These are phyloP conservation scores for Solanum appendiculatum DNA, from an alignment of 257 asterid species.

Conservation along the genomic window DNA sequence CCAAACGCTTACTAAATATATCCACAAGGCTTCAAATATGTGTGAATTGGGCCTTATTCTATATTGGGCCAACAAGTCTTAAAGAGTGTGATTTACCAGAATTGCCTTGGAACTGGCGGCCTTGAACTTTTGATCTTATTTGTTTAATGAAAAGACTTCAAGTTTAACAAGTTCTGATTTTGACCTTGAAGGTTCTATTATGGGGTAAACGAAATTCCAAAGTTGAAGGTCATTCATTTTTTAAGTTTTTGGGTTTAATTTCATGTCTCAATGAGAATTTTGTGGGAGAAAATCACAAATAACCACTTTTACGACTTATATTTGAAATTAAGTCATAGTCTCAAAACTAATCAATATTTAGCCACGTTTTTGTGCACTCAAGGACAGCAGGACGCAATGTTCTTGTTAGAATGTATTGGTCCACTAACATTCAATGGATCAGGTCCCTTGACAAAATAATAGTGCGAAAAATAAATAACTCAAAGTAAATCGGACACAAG, in stretches of 20 bases:
- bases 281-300: neutral
- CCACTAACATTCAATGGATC: neutral
- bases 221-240: neutral
- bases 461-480: too few species aligned
- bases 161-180: neutral
- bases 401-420: neutral
- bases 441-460: too few species aligned
- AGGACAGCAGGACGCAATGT: rapidly evolving
- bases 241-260: neutral
- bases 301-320: neutral
- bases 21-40: neutral
- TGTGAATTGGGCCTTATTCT: neutral
- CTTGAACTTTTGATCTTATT: neutral
- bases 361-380: neutral
- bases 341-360: neutral
- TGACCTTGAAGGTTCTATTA: neutral
- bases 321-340: neutral
- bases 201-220: neutral
- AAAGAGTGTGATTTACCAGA: neutral
- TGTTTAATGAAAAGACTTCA: neutral
- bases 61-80: neutral
- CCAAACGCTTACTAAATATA: neutral
- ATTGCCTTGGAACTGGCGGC: neutral
- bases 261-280: neutral
- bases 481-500: too few species aligned